Percentiles rank a stretch among this genome's conserved stretches.
Conservation (phyloP, 345 rosid species). For the Xanthoceras sorbifolium region DNA sequence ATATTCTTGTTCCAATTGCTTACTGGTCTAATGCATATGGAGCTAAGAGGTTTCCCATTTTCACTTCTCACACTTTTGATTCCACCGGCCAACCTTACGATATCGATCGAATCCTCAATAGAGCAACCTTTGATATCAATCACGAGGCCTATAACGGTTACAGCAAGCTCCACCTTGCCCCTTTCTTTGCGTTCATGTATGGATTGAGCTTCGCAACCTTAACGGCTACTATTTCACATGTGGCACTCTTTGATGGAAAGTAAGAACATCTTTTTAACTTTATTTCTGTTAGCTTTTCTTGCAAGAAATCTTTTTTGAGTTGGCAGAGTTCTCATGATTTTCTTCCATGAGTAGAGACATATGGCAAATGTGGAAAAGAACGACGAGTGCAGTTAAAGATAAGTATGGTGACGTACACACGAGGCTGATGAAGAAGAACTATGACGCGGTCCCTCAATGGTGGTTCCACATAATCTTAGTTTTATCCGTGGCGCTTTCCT, state of each 20-base stretch:
- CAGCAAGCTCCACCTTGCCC: slow-evolving; percentile 68
- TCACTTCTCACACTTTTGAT: slow-evolving; percentile 55
- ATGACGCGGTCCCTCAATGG: slow-evolving; percentile 50
- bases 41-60: slow-evolving; percentile 61
- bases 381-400: slow-evolving; percentile 32
- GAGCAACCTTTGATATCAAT: slow-evolving; percentile 45
- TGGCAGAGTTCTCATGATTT: slow-evolving; percentile 2
- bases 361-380: slow-evolving; percentile 44
- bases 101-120: slow-evolving; percentile 55
- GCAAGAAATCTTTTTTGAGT: not conserved
- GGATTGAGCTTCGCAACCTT: slow-evolving; percentile 71
- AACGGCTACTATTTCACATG: slow-evolving; percentile 61
- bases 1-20: slow-evolving; percentile 53
- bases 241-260: slow-evolving; percentile 61
- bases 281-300: not conserved
- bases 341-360: not conserved
- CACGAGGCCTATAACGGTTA: slow-evolving; percentile 39
- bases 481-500: slow-evolving; percentile 30
- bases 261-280: slow-evolving; percentile 14
- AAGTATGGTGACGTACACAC: slow-evolving; percentile 62
- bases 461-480: slow-evolving; percentile 44
- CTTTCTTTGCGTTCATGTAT: slow-evolving; percentile 60
- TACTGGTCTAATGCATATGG: slow-evolving; percentile 52
- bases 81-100: slow-evolving; percentile 46
- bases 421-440: slow-evolving; percentile 69